Conservation (phyloP, 768 basidiomycete species). For the Lactarius deliciosus region DNA sequence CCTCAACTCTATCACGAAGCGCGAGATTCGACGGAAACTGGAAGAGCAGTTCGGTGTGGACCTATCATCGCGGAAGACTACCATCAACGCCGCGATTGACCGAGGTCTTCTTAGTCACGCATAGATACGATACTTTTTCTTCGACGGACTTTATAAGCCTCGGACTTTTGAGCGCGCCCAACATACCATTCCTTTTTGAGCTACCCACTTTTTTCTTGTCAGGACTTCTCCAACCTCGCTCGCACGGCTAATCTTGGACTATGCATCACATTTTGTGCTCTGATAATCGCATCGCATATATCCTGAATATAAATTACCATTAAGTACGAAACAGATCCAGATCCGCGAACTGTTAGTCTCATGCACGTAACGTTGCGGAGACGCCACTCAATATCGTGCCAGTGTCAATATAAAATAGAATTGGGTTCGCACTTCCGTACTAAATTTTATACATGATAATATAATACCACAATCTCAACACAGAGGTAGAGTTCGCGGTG, state of each 20-base stretch:
- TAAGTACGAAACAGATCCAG: background rate
- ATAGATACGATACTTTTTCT: conserved; percentile 11
- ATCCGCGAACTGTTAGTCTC: background rate
- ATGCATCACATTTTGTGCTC: conserved; percentile 28
- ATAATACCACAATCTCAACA: background rate
- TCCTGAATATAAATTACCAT: conserved; percentile 20
- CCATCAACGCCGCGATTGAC: conserved; percentile 80
- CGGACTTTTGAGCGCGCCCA: conserved; percentile 17
- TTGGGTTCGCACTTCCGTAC: background rate
- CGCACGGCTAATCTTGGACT: conserved; percentile 25
- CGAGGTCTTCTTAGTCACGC: conserved; percentile 52
- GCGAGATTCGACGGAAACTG: conserved; percentile 79
- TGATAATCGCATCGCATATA: conserved; percentile 26
- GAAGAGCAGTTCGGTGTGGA: conserved; percentile 83
- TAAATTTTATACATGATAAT: background rate
- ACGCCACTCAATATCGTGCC: background rate
- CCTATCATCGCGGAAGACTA: conserved; percentile 64
- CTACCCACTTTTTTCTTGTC: conserved; percentile 5
- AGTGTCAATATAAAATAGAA: background rate
- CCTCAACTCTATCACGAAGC: conserved; percentile 88
- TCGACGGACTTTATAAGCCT: conserved; percentile 22
- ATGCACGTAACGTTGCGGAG: no score
- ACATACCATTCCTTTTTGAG: background rate
- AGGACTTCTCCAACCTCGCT: background rate
- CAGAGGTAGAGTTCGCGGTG: background rate